Base-by-base conservation (phyloP, 2,329 filamentous ascomycete species). In the Epichloe coenophiala region DNA sequence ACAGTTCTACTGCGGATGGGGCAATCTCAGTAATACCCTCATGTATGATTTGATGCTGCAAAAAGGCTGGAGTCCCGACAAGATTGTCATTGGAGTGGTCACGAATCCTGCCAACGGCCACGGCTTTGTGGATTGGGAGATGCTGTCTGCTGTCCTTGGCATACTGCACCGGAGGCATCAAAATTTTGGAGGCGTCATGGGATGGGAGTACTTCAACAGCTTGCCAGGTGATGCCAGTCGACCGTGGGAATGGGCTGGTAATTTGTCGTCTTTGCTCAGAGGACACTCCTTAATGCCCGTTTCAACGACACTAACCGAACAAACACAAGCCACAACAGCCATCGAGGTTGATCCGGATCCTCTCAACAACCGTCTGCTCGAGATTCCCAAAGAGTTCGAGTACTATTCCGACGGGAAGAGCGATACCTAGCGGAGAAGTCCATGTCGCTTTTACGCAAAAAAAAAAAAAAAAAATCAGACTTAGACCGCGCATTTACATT, bases 1-100 rank as follows among this genome's bases (percentile, higher is more conserved):
- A 5, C 90, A 96, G 62, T 95, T 95, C 67, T 96, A 96, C 73
- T 93, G 86, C 61, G 88, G 88, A 2, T 96, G 88, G 83, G 88
- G 88, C 8, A 72, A 74, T 56, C 68, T 74, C 53, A 64, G 59
- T 44, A 71, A 60, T 31, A 66, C 74, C 0, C 50, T 62, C 40
- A 69, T 72, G 62, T 81, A 77, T 60, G 71, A 78, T 50, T 57
- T 64, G 47, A 72, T 80, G 48, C 57, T 80, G 8, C 69, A 71
- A 13, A 13, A 75, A 43, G 88, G 88, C 8, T 95, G 86, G 83
- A 71, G 77, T 2, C 75, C 87, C 0, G 69, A 78, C 19, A 86
- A 84, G 61, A 73, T 96, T 3, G 86, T 95, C 9, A 71, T 90
- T 51, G 90, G 90, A 3, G 73, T 94, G 49, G 75, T 95, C 53